Base-by-base conservation (phyloP, 768 basidiomycete genomes). In the Nidularia pulvinata region DNA sequence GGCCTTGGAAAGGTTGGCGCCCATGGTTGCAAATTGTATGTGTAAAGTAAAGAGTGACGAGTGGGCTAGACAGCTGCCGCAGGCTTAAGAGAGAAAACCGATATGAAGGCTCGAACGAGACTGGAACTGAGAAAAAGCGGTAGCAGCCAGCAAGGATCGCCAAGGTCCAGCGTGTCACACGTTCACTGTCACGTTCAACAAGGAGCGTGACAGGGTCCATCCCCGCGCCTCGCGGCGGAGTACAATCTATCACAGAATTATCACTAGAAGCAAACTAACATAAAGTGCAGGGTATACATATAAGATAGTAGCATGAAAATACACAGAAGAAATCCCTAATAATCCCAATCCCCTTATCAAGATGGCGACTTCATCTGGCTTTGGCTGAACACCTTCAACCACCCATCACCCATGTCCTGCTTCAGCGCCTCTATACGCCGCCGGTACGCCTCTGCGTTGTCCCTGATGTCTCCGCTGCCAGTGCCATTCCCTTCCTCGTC, bases 361-460 rank as follows among this genome's bases (percentile, higher is more conserved):
- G 50, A 54, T 16, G 50, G 46, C 22, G 52, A 48, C 48, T 48
- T 50, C 32, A 58, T 55, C 45, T 66, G 58, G 33, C 59, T 67
- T 56, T 72, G 70, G 45, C 83, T 89, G 61, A 89, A 86, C 34
- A 94, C 91, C 67, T 88, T 89, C 62, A 95, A 62, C 92, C 91
- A 95, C 7, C 86, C 85, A 22, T 95, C 93, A 2, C 93, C 93
- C 79, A 95, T 93, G 62, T 95, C 93, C 55, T 83, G 79, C 67
- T 91, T 85, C 66, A 95, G 61, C 14, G 86, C 86, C 74, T 95
- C 93, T 49, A 95, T 88, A 60, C 79, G 79, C 52, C 82, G 81
- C 46, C 93, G 79, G 66, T 89, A 92, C 44, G 84, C 79, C 53
- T 92, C 92, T 25, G 80, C 88, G 57, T 82, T 78, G 54, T 80